Evolutionary conservation across 2,329 filamentous ascomycete species (phyloP), one percentile per base, ranked within the genome.

Genomic region (Curvularia sp.): DNA sequence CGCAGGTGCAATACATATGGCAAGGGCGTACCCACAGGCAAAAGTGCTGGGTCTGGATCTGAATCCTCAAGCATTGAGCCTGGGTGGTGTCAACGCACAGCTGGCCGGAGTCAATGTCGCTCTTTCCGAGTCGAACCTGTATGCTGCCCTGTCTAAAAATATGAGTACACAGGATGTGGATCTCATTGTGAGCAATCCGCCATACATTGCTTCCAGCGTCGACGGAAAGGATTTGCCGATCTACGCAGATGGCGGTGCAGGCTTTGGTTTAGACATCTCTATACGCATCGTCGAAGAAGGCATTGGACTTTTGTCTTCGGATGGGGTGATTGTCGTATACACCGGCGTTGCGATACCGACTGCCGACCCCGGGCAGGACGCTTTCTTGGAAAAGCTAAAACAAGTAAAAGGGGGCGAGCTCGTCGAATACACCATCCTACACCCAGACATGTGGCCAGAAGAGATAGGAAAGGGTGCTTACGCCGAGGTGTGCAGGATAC

Each of bases 371-470:
- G 61, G 63, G 0, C 50, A 64, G 24, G 67, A 70, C 30, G 55
- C 62, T 6, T 67, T 70, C 28, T 30, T 68, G 26, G 61, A 63
- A 35, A 64, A 59, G 39, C 50, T 70, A 10, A 54, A 65, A 35
- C 46, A 47, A 8, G 53, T 68, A 7, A 35, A 68, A 31, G 61
- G 44, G 6, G 52, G 50, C 3, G 57, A 64, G 9, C 15, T 68
- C 13, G 53, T 52, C 1, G 64, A 68, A 46, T 70, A 70, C 53
- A 62, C 58, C 9, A 63, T 70, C 20, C 39, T 70, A 13, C 66
- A 70, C 20, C 67, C 67, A 0, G 67, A 70, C 18, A 68, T 70
- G 61, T 67, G 67, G 67, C 51, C 67, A n/a, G 67, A 70, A 48
- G 67, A 70, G 30, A 68, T 67, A 30, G 67, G 64, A 8, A 53